A percentile compares a stretch with the other conserved stretches of the same genome.
Conservation (phyloP, 768 basidiomycete species). For the Phylloporus rhodoxanthus region DNA sequence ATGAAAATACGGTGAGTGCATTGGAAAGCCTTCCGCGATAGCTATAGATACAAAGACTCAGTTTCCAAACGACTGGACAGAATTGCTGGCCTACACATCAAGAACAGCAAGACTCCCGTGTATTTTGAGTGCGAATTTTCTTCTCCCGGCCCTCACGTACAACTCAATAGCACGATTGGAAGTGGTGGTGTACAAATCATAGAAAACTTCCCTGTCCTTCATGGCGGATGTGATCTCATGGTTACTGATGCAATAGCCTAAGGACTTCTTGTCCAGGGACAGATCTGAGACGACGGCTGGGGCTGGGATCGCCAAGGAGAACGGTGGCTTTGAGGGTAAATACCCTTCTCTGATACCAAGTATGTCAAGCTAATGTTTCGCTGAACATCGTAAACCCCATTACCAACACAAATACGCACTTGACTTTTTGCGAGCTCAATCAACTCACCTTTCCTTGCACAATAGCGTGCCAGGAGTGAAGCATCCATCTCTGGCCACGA, state of each 20-base stretch:
- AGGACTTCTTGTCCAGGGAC: constrained; percentile 19
- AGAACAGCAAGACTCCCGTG: constrained; percentile 84
- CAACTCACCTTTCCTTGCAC: constrained; percentile 83
- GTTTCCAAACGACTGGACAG: not conserved
- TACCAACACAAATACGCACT: constrained; percentile 37
- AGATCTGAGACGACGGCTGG: constrained; percentile 7
- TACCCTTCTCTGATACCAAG: constrained; percentile 72
- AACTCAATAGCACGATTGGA: constrained; percentile 82
- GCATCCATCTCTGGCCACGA: constrained; percentile 41
- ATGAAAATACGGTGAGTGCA: constrained; percentile 67
- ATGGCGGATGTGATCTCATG: constrained; percentile 56
- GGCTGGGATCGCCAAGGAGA: constrained; percentile 45
- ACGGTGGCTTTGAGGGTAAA: constrained; percentile 69
- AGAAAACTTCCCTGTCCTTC: constrained; percentile 55
- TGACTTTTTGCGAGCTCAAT: constrained; percentile 84
- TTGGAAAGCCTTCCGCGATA: constrained; percentile 57
- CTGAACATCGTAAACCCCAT: not conserved
- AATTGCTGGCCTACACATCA: constrained; percentile 62
- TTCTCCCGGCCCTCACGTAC: constrained; percentile 76
- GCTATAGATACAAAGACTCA: constrained; percentile 35
- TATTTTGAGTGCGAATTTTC: constrained; percentile 80
- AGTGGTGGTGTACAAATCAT: constrained; percentile 65
- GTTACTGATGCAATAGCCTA: constrained; percentile 44
- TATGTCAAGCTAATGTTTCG: constrained; percentile 61
- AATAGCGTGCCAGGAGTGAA: constrained; percentile 44